phyloP scores from a whole-genome alignment of 495 filamentous ascomycete genomes.

The Penicillium paxilli region DNA sequence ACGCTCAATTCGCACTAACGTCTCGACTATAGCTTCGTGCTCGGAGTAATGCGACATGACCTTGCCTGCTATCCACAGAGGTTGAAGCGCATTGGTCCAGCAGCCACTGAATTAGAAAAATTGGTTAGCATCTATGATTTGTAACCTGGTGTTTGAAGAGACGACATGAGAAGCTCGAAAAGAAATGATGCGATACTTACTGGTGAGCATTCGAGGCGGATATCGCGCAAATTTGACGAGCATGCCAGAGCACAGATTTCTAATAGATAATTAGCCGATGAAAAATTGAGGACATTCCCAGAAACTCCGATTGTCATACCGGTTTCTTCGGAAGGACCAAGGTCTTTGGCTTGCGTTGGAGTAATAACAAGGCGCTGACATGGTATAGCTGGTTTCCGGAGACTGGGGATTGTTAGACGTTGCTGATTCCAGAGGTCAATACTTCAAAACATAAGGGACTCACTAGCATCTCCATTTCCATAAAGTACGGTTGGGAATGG shows the following conservation, averaged over 20 bases:
- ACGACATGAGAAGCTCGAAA: neutral
- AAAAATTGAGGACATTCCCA: neutral
- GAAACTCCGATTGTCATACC: slow-evolving; percentile 7
- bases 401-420: slow-evolving; percentile 14
- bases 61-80: slow-evolving; percentile 47
- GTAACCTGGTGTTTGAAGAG: neutral
- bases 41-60: slow-evolving; percentile 45
- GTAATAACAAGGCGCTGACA: slow-evolving; percentile 36
- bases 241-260: slow-evolving; percentile 46
- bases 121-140: neutral
- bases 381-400: slow-evolving; percentile 48
- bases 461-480: slow-evolving; percentile 34
- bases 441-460: neutral
- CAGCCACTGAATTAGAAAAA: slow-evolving; percentile 30
- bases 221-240: slow-evolving; percentile 47
- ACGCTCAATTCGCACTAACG: slow-evolving; percentile 38
- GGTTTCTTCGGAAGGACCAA: slow-evolving; percentile 22
- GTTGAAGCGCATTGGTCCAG: slow-evolving; percentile 48
- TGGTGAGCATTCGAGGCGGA: slow-evolving; percentile 38
- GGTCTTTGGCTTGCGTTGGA: slow-evolving; percentile 37
- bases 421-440: neutral
- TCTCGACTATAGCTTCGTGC: slow-evolving; percentile 40
- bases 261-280: neutral
- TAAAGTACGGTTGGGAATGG: slow-evolving; percentile 41
- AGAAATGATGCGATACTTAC: slow-evolving; percentile 8